Conservation (phyloP, 345 rosid species). For the Dimocarpus longan region DNA sequence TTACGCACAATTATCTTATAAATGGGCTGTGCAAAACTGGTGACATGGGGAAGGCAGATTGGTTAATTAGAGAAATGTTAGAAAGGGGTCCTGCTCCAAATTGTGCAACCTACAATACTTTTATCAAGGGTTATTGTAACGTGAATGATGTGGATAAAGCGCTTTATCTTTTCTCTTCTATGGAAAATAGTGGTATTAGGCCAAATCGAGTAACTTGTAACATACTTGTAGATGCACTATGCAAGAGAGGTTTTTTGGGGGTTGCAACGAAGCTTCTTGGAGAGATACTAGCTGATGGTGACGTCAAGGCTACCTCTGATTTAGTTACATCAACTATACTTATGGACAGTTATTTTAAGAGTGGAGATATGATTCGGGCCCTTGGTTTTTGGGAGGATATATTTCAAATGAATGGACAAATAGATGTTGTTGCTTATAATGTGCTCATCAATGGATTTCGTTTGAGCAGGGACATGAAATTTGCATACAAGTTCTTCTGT, state of each 20-base stretch:
- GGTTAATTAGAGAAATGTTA: slow-evolving; percentile 63
- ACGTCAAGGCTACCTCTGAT: slow-evolving; percentile 38
- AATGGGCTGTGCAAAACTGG: slow-evolving; percentile 60
- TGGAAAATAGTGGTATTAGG: slow-evolving; percentile 52
- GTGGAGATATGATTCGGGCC: slow-evolving; percentile 52
- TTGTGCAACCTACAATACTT: slow-evolving; percentile 59
- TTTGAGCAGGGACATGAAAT: slow-evolving; percentile 37
- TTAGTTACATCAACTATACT: slow-evolving; percentile 61
- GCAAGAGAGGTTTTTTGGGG: slow-evolving; percentile 56
- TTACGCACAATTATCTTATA: slow-evolving; percentile 67
- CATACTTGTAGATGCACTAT: slow-evolving; percentile 63
- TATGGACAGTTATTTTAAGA: slow-evolving; percentile 72
- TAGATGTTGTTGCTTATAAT: slow-evolving; percentile 60
- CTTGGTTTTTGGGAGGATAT: slow-evolving; percentile 51
- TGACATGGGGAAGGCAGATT: slow-evolving; percentile 53
- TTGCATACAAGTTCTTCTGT: slow-evolving; percentile 51
- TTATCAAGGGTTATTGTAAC: slow-evolving; percentile 62
- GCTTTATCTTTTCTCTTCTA: slow-evolving; percentile 46
- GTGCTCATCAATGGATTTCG: slow-evolving; percentile 68
- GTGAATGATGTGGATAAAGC: slow-evolving; percentile 57
- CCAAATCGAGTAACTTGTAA: slow-evolving; percentile 69
- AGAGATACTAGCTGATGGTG: slow-evolving; percentile 42
- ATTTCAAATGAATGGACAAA: slow-evolving; percentile 27
- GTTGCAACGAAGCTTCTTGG: slow-evolving; percentile 51
- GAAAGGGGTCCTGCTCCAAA: slow-evolving; percentile 70